These are phyloP conservation scores for Begonia loranthoides DNA, from an alignment of 306 rosid genomes.

Conservation along the genomic window DNA sequence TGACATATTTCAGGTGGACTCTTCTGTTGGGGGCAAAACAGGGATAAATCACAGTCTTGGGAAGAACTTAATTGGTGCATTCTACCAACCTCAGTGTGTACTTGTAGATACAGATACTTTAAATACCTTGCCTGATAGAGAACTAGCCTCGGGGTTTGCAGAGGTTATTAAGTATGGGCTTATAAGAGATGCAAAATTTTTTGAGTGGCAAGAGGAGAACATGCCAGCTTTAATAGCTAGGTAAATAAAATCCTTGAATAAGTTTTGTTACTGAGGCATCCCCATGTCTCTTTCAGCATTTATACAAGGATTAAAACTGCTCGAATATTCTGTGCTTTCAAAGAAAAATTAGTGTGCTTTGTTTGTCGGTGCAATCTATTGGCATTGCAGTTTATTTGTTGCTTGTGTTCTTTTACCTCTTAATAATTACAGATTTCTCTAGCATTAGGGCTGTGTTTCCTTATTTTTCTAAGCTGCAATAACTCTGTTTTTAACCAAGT, in stretches of 20 bases:
- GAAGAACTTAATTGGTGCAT: slow-evolving; percentile 89
- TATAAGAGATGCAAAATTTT: slow-evolving; percentile 78
- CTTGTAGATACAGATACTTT: slow-evolving; percentile 82
- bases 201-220: slow-evolving; percentile 95
- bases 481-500: too few relatives aligned
- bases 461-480: too few relatives aligned
- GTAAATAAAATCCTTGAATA: slow-evolving; percentile 17
- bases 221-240: slow-evolving; percentile 60
- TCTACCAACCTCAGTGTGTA: slow-evolving; percentile 91
- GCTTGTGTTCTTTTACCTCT: too few relatives aligned
- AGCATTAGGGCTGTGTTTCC: too few relatives aligned
- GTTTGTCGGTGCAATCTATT: too few relatives aligned
- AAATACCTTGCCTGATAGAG: slow-evolving; percentile 71
- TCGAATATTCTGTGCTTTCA: too few relatives aligned
- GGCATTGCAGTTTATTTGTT: too few relatives aligned
- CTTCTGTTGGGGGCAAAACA: slow-evolving; percentile 97
- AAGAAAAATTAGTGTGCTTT: too few relatives aligned
- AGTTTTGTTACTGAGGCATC: too few relatives aligned
- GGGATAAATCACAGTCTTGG: slow-evolving; percentile 93
- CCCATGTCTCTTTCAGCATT: too few relatives aligned
- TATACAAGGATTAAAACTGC: too few relatives aligned
- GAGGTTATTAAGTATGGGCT: slow-evolving; percentile 93
- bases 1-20: slow-evolving; percentile 63
- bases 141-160: slow-evolving; percentile 86
- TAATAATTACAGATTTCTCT: too few relatives aligned